A percentile compares a stretch with the other conserved stretches of the same genome.
phyloP scores from a whole-genome alignment of 129 eudicot genomes.

The Deinandra increscens region DNA sequence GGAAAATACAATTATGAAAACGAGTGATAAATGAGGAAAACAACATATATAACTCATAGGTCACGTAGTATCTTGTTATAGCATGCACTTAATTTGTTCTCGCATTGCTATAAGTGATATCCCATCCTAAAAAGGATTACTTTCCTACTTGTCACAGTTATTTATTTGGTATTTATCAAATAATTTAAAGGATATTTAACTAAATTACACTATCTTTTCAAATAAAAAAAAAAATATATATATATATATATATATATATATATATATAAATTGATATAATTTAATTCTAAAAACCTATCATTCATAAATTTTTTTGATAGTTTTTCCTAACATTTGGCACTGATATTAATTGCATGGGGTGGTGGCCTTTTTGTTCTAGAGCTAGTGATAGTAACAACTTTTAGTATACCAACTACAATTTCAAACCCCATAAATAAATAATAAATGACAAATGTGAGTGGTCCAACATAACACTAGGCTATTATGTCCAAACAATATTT shows the following conservation, averaged over 20 bases:
- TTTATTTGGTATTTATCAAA: too few species aligned
- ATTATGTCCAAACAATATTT: slow-evolving; percentile 21
- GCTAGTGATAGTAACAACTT: slow-evolving; percentile 30
- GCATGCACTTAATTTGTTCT: too few species aligned
- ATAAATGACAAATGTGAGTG: slow-evolving; percentile 29
- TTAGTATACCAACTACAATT: slow-evolving; percentile 38
- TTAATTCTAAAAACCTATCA: background rate
- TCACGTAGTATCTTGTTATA: too few species aligned
- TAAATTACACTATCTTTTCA: background rate
- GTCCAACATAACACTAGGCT: slow-evolving; percentile 21
- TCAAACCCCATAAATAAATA: slow-evolving; percentile 32
- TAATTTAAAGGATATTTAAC: too few species aligned
- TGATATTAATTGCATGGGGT: slow-evolving; percentile 22
- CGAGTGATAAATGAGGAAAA: too few species aligned
- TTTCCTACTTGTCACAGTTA: too few species aligned
- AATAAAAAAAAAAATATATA: background rate
- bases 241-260: background rate
- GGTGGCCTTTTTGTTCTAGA: slow-evolving; percentile 21
- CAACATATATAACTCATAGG: too few species aligned
- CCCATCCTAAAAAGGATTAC: too few species aligned
- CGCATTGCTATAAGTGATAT: too few species aligned
- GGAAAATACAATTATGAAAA: too few species aligned
- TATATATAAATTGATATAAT: background rate
- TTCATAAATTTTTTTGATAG: background rate
- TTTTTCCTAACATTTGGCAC: background rate